phyloP scores from a whole-genome alignment of 192 early-diverging fungal species.

The Chytriomyces confervae region DNA sequence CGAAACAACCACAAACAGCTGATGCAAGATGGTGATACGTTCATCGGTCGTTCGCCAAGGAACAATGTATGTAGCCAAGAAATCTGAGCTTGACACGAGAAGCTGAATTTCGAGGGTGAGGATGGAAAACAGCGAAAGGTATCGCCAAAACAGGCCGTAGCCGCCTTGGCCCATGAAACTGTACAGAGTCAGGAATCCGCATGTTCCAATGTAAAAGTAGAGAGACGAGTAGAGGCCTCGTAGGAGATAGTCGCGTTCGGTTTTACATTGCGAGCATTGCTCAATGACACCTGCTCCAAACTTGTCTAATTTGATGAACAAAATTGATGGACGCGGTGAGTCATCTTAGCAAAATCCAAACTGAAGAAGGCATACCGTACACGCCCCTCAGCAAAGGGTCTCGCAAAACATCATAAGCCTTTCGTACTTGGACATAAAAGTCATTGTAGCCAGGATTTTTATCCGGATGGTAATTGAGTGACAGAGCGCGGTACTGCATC shows the following conservation, averaged over 20 bases:
- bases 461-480: slow-evolving; percentile 56
- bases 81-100: slow-evolving; percentile 14
- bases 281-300: slow-evolving; percentile 34
- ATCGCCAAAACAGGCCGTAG: slow-evolving; percentile 56
- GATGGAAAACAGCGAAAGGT: slow-evolving; percentile 40
- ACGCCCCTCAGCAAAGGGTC: slow-evolving; percentile 42
- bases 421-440: slow-evolving; percentile 43
- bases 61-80: slow-evolving; percentile 24
- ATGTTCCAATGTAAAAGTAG: slow-evolving; percentile 45
- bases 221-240: slow-evolving; percentile 24
- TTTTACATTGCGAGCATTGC: slow-evolving; percentile 47
- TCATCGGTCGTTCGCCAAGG: slow-evolving; percentile 53
- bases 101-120: slow-evolving; percentile 41
- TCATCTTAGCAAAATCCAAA: not conserved
- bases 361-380: slow-evolving; percentile 45
- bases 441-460: slow-evolving; percentile 35
- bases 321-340: not conserved
- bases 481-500: slow-evolving; percentile 40
- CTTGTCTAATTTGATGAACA: slow-evolving; percentile 40
- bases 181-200: slow-evolving; percentile 42
- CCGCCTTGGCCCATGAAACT: slow-evolving; percentile 43
- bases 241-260: slow-evolving; percentile 47
- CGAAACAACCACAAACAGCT: slow-evolving; percentile 48
- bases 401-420: slow-evolving; percentile 55
- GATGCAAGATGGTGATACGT: slow-evolving; percentile 48